A percentile compares a stretch with the other conserved stretches of the same genome.
Conservation (phyloP, 2,329 filamentous ascomycete species). For the Aspergillus novofumigatus region DNA sequence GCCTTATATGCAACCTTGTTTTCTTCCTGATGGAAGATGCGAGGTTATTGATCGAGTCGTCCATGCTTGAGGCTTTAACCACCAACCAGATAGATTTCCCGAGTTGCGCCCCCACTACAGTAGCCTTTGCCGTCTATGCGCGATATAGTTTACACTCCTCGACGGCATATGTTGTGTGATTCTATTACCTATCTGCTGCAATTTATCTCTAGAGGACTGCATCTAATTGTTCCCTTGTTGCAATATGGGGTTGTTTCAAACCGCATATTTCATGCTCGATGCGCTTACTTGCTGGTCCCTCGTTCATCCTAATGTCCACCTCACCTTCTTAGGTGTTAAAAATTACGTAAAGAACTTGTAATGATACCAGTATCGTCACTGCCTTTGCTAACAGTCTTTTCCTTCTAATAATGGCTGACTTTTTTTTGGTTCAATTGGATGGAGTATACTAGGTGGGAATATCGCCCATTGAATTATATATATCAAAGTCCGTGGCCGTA, state of each 20-base stretch:
- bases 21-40: background rate
- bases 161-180: background rate
- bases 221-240: background rate
- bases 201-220: background rate
- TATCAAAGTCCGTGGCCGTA: too few relatives aligned
- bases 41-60: background rate
- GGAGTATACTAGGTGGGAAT: too few relatives aligned
- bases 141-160: background rate
- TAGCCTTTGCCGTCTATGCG: background rate
- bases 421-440: too few relatives aligned
- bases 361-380: too few relatives aligned
- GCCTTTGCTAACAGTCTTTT: too few relatives aligned
- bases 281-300: background rate
- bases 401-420: too few relatives aligned
- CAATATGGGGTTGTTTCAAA: background rate
- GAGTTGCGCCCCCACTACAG: too few relatives aligned
- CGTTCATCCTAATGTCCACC: background rate
- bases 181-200: background rate
- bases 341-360: background rate
- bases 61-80: background rate
- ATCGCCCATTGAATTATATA: too few relatives aligned
- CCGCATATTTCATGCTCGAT: background rate
- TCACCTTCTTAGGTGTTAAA: too few relatives aligned
- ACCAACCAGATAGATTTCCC: background rate
- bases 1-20: background rate